phyloP scores from a whole-genome alignment of 805 yeast species.

The Starmerella bacillaris region DNA sequence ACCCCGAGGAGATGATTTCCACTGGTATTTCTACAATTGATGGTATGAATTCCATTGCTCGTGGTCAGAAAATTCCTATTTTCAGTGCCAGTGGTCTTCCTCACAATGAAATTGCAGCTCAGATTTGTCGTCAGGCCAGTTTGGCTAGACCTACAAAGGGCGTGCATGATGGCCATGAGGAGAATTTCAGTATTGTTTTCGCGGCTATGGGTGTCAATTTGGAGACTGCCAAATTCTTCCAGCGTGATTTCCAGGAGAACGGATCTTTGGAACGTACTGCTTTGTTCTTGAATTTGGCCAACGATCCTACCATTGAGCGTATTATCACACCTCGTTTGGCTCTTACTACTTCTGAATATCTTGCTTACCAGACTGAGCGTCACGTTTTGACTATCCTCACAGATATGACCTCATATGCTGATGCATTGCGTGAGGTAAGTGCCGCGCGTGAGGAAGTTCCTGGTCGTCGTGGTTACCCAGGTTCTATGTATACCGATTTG shows the following conservation, averaged over 20 bases:
- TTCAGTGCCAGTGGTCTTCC: conserved; percentile 99
- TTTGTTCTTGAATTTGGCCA: conserved; percentile 89
- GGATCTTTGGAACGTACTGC: conserved; percentile 97
- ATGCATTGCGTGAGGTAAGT: conserved; percentile 97
- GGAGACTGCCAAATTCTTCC: conserved; percentile 95
- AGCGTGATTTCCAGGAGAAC: conserved; percentile 97
- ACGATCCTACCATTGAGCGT: conserved; percentile 98
- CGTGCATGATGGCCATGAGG: conserved; percentile 99
- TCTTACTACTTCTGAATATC: conserved; percentile 91
- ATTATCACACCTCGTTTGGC: conserved; percentile 98
- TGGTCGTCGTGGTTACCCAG: conserved; percentile 99
- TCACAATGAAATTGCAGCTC: conserved; percentile 98
- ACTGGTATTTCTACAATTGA: conserved; percentile 98
- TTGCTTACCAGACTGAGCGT: conserved; percentile 98
- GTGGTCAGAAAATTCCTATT: conserved; percentile 99
- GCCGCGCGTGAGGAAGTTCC: conserved; percentile 99
- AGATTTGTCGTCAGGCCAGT: conserved; percentile 98
- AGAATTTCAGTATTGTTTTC: conserved; percentile 94
- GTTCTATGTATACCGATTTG: conserved; percentile 99
- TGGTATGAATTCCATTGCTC: conserved; percentile 98
- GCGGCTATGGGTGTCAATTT: conserved; percentile 99
- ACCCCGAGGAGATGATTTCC: conserved; percentile 99
- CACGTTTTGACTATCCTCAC: conserved; percentile 95
- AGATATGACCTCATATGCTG: conserved; percentile 99
- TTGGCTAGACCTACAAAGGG: conserved; percentile 98